A percentile compares a stretch with the other conserved stretches of the same genome.
Evolutionary conservation across 2,329 filamentous ascomycete species (phyloP).

Genomic region (Ophiocordyceps camponoti-leonardi): DNA sequence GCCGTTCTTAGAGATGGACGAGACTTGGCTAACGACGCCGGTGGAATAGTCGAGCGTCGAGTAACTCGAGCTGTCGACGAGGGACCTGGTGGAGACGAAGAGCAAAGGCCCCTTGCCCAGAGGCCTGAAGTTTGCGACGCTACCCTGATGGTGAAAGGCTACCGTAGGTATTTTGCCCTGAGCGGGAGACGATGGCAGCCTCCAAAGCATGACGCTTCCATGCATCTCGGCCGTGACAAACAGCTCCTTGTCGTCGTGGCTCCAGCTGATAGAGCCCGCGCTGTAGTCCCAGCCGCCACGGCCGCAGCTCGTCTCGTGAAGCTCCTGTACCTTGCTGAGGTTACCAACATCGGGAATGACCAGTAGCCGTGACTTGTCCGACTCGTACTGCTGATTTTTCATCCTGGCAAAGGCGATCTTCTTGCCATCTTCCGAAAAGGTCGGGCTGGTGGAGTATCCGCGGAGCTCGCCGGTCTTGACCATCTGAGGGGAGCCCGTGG

Average conservation of each 20-base stretch:
- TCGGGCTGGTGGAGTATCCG: constrained; percentile 49
- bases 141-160: constrained; percentile 33
- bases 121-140: constrained; percentile 32
- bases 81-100: constrained; percentile 49
- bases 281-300: constrained; percentile 43
- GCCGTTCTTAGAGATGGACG: constrained; percentile 49
- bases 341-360: constrained; percentile 44
- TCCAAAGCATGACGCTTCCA: constrained; percentile 45
- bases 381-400: constrained; percentile 61
- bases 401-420: constrained; percentile 65
- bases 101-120: constrained; percentile 31
- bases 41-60: constrained; percentile 33
- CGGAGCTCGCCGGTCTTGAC: constrained; percentile 36
- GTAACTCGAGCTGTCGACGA: constrained; percentile 58
- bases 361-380: constrained; percentile 51
- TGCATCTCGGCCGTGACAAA: constrained; percentile 60
- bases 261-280: constrained; percentile 40
- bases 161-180: constrained; percentile 29
- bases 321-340: constrained; percentile 40
- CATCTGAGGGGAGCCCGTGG: constrained; percentile 28
- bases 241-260: constrained; percentile 40
- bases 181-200: constrained; percentile 35
- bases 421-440: constrained; percentile 57
- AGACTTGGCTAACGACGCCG: constrained; percentile 26
- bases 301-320: constrained; percentile 44